Evolutionary conservation across 192 early-diverging fungal species (phyloP).

Genomic region (Chytriomyces sp.): DNA sequence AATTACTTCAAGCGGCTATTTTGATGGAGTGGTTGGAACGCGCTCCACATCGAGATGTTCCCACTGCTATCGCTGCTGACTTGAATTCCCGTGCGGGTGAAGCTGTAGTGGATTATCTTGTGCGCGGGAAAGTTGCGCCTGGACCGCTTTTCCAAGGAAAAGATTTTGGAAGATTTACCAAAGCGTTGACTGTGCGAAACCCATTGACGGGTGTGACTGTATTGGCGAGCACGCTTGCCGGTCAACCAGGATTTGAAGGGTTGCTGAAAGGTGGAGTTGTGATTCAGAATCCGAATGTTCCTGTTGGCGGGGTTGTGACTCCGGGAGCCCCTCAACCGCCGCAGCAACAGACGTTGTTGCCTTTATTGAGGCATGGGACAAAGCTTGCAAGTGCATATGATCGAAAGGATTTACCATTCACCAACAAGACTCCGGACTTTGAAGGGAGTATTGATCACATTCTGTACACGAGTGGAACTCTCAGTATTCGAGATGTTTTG

Average conservation of each 20-base stretch:
- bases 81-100: slow-evolving; percentile 50
- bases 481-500: slow-evolving; percentile 51
- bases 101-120: slow-evolving; percentile 53
- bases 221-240: slow-evolving; percentile 3
- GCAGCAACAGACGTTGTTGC: slow-evolving; percentile 24
- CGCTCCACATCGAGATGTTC: slow-evolving; percentile 34
- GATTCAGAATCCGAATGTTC: slow-evolving; percentile 27
- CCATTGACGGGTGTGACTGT: slow-evolving; percentile 22
- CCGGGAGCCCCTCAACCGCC: slow-evolving; percentile 1
- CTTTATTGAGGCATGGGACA: slow-evolving; percentile 32
- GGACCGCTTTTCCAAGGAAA: slow-evolving; percentile 37
- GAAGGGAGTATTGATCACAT: slow-evolving; percentile 56
- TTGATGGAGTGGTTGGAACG: slow-evolving; percentile 55
- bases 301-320: background rate
- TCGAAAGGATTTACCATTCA: slow-evolving; percentile 45
- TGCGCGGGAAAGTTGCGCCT: slow-evolving; percentile 47
- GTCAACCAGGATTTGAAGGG: slow-evolving; percentile 31
- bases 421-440: slow-evolving; percentile 54
- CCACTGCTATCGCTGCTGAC: slow-evolving; percentile 53
- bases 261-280: slow-evolving; percentile 34
- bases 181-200: slow-evolving; percentile 25
- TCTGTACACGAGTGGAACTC: slow-evolving; percentile 47
- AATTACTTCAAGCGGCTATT: slow-evolving; percentile 53
- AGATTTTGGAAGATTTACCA: slow-evolving; percentile 45
- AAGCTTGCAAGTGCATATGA: slow-evolving; percentile 46